Evolutionary conservation across 1,284 basidiomycete species (phyloP), one percentile per base, ranked within the genome.

Genomic region (Thelephora terrestris): DNA sequence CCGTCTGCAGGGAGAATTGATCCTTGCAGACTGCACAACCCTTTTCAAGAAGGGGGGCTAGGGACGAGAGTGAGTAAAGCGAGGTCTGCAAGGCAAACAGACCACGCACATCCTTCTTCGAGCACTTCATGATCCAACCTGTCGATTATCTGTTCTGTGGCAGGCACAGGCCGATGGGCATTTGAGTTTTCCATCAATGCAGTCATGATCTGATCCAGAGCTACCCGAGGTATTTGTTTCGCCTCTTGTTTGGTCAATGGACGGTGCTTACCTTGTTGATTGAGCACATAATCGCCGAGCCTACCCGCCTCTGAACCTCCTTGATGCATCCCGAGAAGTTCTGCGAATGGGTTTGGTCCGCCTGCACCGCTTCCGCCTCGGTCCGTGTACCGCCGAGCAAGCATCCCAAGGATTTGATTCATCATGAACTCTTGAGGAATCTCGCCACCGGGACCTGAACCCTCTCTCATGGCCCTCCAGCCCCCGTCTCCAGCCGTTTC

Each of bases 1-100:
- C 82, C 3, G 79, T 75, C 42, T 69, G 66, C 14, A 82, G 62
- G 46, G 70, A 73, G 62, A 88, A 88, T 48, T 82, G 80, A 23
- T 88, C 85, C 64, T 88, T 87, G 64, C 85, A 88, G 20, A 88
- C 78, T 1, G 85, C 85, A 55, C 85, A 88, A 53, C 86, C 83
- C 51, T 76, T 79, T 54, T 80, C 74, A 37, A 86, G 61, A 2
- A 74, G 65, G 0, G 71, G 61, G 3, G 78, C 82, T 85, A 39
- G 5, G 16, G 27, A 23, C n/a, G 16, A 3, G 27, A 43, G 23
- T 42, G 21, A 29, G 51, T 21, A 35, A 43, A 25, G 37, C 32
- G n/a, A 38, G 48, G 14, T 43, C 20, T 37, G 21, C 24, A 42
- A 27, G 47, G 23, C 24, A 40, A 12, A 40, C 36, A 20, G 27